phyloP scores from a whole-genome alignment of 2,329 filamentous ascomycete species.

The Thelonectria olida region DNA sequence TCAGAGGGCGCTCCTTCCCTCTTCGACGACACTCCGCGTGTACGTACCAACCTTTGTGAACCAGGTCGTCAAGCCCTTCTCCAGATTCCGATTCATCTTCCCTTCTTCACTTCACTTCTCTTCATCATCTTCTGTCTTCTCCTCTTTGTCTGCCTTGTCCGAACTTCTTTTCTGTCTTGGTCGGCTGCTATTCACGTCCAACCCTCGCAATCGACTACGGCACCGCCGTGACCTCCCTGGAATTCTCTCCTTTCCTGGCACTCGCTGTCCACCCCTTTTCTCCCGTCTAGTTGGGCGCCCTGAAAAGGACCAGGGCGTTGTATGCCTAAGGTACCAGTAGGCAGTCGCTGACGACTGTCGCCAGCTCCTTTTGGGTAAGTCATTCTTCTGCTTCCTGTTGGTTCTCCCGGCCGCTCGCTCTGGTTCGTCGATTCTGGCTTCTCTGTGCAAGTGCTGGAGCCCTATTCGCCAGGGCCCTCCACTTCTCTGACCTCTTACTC shows the following conservation, averaged over 20 bases:
- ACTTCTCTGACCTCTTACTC: background rate
- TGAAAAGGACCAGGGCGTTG: constrained; percentile 36
- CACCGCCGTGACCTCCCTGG: background rate
- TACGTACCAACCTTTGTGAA: background rate
- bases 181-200: background rate
- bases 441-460: background rate
- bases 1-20: background rate
- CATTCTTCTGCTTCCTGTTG: constrained; percentile 11
- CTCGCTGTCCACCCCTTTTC: constrained; percentile 6
- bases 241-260: constrained; percentile 14
- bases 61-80: background rate
- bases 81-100: background rate
- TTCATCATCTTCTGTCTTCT: background rate
- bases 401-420: constrained; percentile 5
- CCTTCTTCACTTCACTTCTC: background rate
- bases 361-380: constrained; percentile 44
- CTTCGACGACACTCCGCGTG: background rate
- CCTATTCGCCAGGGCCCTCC: background rate
- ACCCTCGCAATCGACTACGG: background rate
- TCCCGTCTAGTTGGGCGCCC: constrained; percentile 33
- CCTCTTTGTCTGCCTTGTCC: background rate
- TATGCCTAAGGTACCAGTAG: too few species aligned
- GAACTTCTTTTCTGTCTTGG: background rate
- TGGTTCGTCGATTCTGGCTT: background rate
- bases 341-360: constrained; percentile 46